Evolutionary conservation across 495 filamentous ascomycete genomes (phyloP).

Genomic region (Apiosordaria backusii): DNA sequence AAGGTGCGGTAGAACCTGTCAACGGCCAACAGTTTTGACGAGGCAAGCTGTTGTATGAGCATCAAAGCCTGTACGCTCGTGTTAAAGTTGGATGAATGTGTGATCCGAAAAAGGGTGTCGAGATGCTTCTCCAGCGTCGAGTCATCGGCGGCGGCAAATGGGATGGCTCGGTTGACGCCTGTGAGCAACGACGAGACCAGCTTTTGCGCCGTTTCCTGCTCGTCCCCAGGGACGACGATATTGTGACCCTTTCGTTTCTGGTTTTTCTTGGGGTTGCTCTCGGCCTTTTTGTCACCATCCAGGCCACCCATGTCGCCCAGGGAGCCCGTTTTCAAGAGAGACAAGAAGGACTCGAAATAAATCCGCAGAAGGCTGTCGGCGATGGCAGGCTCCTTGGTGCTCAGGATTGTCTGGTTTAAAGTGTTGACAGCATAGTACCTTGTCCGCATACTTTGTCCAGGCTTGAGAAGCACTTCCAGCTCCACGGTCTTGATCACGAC

Average conservation of each 20-base stretch:
- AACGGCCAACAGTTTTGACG: constrained; percentile 66
- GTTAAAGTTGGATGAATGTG: constrained; percentile 98
- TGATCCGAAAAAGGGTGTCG: constrained; percentile 89
- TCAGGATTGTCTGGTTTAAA: constrained; percentile 91
- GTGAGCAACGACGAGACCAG: constrained; percentile 85
- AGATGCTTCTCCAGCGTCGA: constrained; percentile 79
- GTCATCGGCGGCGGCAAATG: constrained; percentile 79
- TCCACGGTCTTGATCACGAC: constrained; percentile 81
- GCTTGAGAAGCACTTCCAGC: constrained; percentile 78
- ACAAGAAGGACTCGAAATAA: constrained; percentile 83
- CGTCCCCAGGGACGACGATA: constrained; percentile 33
- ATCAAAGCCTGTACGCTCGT: constrained; percentile 94
- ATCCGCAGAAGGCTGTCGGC: constrained; percentile 78
- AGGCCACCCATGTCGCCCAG: constrained; percentile 25
- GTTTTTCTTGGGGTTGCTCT: constrained; percentile 13
- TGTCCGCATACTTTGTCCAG: constrained; percentile 79
- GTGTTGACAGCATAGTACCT: constrained; percentile 97
- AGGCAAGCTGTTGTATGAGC: constrained; percentile 88
- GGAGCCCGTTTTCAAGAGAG: constrained; percentile 59
- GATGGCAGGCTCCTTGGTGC: constrained; percentile 74
- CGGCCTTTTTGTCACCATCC: constrained; percentile 24
- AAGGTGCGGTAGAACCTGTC: constrained; percentile 94
- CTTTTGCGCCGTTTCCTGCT: constrained; percentile 69
- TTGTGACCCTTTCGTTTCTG: constrained; percentile 22
- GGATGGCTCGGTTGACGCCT: constrained; percentile 92